Base-by-base conservation (phyloP, 208 protist species). In the Acanthamoeba sp. region DNA sequence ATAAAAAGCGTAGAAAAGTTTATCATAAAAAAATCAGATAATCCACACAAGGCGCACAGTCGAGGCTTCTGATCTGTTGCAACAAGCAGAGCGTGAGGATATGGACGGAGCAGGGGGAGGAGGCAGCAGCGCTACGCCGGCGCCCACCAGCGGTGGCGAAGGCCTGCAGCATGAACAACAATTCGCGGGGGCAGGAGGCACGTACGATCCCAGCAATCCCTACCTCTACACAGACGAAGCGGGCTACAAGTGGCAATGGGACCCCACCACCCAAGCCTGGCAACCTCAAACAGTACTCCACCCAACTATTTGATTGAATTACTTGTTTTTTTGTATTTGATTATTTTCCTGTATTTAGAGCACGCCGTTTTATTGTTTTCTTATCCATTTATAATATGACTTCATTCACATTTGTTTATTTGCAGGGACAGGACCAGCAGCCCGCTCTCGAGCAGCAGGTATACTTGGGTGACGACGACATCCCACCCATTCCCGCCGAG, bases 171-270 rank as follows among this genome's bases (percentile, higher is more conserved):
- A 48, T 10, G 42, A 48, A 10, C 42, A 48, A 10, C 42, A 48
- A 10, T 48, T 48, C 42, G 55, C 55, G 16, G 55, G 55, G 55
- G 55, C 22, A 18, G 55, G 55, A 2, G 73, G 73, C 42, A 82
- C 73, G 3, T 82, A 32, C 40, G 73, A 82, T 82, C 73, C 82
- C 82, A 69, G 7, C 52, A 89, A 89, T 36, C 82, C 82, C 48
- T 93, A 78, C 64, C 27, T 80, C 27, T 93, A 78, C 64, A 93
- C 88, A 22, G 88, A 93, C 48, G 88, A 38, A 78, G 32, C 42
- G 7, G 88, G 88, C 36, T 45, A 78, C 42, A 52, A 71, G 42
- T 93, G 88, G 88, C n/a, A 36, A 42, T 93, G 88, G 88, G 88
- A 93, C 42, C 9, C 24, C 34, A 80, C 6, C 40, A 71, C 20